phyloP scores from a whole-genome alignment of 495 filamentous ascomycete genomes.

The Penicillium coffeae region DNA sequence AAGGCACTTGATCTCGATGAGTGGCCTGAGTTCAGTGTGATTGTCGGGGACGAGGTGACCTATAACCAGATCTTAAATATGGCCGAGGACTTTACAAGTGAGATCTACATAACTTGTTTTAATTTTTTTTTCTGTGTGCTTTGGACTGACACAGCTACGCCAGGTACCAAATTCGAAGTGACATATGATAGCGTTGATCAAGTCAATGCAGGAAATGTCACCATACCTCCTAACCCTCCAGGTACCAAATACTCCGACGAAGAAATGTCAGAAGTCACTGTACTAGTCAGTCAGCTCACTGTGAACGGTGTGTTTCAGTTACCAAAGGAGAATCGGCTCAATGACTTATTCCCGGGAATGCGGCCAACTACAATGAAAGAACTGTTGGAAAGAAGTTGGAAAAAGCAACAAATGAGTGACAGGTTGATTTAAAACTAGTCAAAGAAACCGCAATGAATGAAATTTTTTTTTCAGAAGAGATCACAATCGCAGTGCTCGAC shows the following conservation, averaged over 20 bases:
- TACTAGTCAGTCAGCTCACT: slow-evolving; percentile 31
- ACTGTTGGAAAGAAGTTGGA: slow-evolving; percentile 27
- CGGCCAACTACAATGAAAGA: slow-evolving; percentile 25
- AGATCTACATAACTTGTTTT: slow-evolving; percentile 2
- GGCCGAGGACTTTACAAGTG: slow-evolving; percentile 47
- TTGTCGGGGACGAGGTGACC: slow-evolving; percentile 46
- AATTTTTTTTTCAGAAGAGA: background rate
- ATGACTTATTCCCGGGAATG: slow-evolving; percentile 24
- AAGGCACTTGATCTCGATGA: slow-evolving; percentile 39
- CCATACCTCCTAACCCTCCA: slow-evolving; percentile 39
- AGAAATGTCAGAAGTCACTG: slow-evolving; percentile 29
- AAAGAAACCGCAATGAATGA: background rate
- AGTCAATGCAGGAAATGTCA: slow-evolving; percentile 41
- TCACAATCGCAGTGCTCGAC: background rate
- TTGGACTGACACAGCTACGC: background rate
- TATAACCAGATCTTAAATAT: slow-evolving; percentile 43
- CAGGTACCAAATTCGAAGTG: slow-evolving; percentile 49
- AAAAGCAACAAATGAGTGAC: background rate
- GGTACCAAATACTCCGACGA: slow-evolving; percentile 17
- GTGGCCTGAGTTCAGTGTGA: slow-evolving; percentile 42
- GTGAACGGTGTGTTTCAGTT: slow-evolving; percentile 31
- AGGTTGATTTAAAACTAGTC: background rate
- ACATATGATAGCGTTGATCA: slow-evolving; percentile 46
- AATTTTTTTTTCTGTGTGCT: background rate
- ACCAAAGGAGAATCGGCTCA: slow-evolving; percentile 23